Evolutionary conservation across 106 monocot species (phyloP), one percentile per base, ranked within the genome.

Genomic region (Allium cepa): DNA sequence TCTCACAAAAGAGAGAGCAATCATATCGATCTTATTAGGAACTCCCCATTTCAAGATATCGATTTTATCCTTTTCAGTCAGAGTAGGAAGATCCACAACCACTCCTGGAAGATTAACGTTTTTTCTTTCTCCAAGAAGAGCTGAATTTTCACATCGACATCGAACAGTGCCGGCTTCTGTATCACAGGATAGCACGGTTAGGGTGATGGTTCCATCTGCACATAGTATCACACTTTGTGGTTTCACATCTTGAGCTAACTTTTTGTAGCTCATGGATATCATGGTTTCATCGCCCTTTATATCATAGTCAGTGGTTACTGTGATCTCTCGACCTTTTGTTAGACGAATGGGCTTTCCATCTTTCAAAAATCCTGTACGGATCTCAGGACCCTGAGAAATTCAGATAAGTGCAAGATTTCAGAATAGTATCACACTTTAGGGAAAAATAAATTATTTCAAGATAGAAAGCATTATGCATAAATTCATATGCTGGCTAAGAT

Each of bases 1-100:
- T 8, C 81, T 52, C 46, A 81, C 81, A 60, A 81, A 81, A 26
- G 81, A 81, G 9, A 81, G 50, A 26, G 81, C 81, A 13, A 78
- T 71, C 63, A 78, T 72, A 15, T 78, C 70, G 12, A 78, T 78
- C 66, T 67, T 78, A 70, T 78, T 78, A 46, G 77, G 77, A 53
- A 78, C 26, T 12, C 77, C 77, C 77, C 77, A 78, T 27, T 78
- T 45, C 49, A 78, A 52, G 28, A 78, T 78, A 47, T 78, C 77
- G 22, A 52, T 72, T 36, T 66, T 72, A 66, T 78, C 77, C 71
- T 78, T 78, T 64, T 72, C 77, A 3, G 77, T 78, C 8, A 71
- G 59, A 18, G 71, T 71, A 22, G 71, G 71, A 11, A 71, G 60
- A 60, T 71, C 71, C 12, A 71, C 77, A 22, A 78, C 36, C 26